Evolutionary conservation across 1,284 basidiomycete genomes (phyloP).

Genomic region (Irpex sp.): DNA sequence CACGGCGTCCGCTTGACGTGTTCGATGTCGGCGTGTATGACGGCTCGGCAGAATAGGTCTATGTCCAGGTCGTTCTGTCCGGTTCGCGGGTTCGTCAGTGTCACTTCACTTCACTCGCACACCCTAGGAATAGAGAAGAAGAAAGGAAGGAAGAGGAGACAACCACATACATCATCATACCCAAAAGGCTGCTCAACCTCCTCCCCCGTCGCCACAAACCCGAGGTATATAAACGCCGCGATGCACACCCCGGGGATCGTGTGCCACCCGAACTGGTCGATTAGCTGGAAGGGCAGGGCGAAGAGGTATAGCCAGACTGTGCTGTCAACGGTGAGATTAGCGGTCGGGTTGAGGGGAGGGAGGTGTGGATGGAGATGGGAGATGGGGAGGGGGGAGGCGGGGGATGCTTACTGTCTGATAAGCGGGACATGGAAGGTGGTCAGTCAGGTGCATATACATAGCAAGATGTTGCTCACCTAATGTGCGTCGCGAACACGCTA

Average conservation of each 20-base stretch:
- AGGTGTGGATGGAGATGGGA: not conserved
- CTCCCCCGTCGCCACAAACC: slow-evolving; percentile 61
- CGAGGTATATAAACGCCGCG: slow-evolving; percentile 65
- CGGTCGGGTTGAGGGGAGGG: too few relatives aligned
- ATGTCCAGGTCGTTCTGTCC: slow-evolving; percentile 60
- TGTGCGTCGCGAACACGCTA: slow-evolving; percentile 61
- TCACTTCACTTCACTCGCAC: too few relatives aligned
- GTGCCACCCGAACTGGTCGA: slow-evolving; percentile 53
- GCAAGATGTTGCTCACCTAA: slow-evolving; percentile 31
- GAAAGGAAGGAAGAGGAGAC: not conserved
- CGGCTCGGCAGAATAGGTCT: slow-evolving; percentile 53
- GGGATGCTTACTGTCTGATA: slow-evolving; percentile 1
- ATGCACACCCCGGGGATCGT: slow-evolving; percentile 57
- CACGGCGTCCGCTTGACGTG: slow-evolving; percentile 44
- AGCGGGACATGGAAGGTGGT: not conserved
- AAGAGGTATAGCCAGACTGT: slow-evolving; percentile 69
- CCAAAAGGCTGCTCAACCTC: slow-evolving; percentile 71
- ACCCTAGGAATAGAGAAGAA: not conserved
- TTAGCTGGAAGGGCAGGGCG: slow-evolving; percentile 65
- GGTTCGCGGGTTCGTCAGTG: too few relatives aligned
- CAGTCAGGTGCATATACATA: not conserved
- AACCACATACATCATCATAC: slow-evolving; percentile 20
- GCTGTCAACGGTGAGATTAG: slow-evolving; percentile 25
- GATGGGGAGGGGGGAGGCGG: not conserved
- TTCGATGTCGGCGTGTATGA: slow-evolving; percentile 49